These are phyloP conservation scores for Trichocomaceae sp. DNA, from an alignment of 2,329 filamentous ascomycete species.

Conservation along the genomic window DNA sequence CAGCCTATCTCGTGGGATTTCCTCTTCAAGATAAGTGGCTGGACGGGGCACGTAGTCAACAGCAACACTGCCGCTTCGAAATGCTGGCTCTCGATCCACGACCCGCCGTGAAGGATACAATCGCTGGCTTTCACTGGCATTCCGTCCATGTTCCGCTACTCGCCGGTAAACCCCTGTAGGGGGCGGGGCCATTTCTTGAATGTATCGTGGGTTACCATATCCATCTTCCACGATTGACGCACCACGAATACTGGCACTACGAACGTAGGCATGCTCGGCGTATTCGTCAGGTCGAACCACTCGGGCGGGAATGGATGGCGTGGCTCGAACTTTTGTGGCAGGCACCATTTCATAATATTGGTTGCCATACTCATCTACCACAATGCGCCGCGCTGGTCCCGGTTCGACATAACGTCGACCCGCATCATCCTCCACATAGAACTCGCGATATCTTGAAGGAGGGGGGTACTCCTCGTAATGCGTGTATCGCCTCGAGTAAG, in stretches of 20 bases:
- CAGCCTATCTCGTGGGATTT: slow-evolving; percentile 52
- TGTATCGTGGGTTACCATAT: slow-evolving; percentile 35
- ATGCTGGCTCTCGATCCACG: slow-evolving; percentile 29
- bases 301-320: slow-evolving; percentile 28
- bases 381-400: slow-evolving; percentile 58
- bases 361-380: slow-evolving; percentile 77
- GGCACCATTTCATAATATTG: slow-evolving; percentile 61
- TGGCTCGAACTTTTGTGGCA: slow-evolving; percentile 29
- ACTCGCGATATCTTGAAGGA: slow-evolving; percentile 32
- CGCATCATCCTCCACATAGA: slow-evolving; percentile 39
- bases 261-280: slow-evolving; percentile 26
- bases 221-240: slow-evolving; percentile 39
- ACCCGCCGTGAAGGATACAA: slow-evolving; percentile 25
- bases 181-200: slow-evolving; percentile 42
- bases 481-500: slow-evolving; percentile 29
- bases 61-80: slow-evolving; percentile 36
- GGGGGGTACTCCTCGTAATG: slow-evolving; percentile 32
- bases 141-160: slow-evolving; percentile 31
- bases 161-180: slow-evolving; percentile 37
- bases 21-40: slow-evolving; percentile 55
- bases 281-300: slow-evolving; percentile 29
- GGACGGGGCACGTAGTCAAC: slow-evolving; percentile 34
- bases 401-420: slow-evolving; percentile 46
- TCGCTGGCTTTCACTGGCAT: slow-evolving; percentile 25
- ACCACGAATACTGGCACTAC: slow-evolving; percentile 32